Evolutionary conservation across 805 yeast genomes (phyloP).

Genomic region (Ogataea allantospora): DNA sequence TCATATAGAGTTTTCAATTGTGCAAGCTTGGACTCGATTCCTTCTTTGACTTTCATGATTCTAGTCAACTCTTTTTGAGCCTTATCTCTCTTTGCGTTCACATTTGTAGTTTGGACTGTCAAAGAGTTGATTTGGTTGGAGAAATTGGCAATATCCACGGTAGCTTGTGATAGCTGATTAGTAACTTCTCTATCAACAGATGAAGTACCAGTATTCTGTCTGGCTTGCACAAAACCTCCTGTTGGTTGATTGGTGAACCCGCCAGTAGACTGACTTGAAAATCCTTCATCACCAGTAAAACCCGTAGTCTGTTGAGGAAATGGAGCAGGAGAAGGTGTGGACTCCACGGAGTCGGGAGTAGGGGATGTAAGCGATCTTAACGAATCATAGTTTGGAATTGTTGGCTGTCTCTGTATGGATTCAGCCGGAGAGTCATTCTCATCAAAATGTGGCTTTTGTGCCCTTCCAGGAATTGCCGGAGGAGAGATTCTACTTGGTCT

Average conservation of each 20-base stretch:
- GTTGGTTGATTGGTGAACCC: constrained; percentile 18
- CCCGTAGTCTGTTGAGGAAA: constrained; percentile 1
- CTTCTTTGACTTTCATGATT: constrained; percentile 62
- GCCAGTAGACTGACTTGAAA: constrained; percentile 16
- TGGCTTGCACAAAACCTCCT: no score
- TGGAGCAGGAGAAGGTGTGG: constrained; percentile 22
- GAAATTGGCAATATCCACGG: constrained; percentile 81
- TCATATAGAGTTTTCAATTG: constrained; percentile 71
- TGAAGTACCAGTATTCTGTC: constrained; percentile 1
- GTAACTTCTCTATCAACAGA: constrained; percentile 49
- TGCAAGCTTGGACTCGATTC: constrained; percentile 68
- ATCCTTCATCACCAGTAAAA: constrained; percentile 4
- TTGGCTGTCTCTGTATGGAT: constrained; percentile 9
- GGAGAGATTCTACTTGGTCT: constrained; percentile 25
- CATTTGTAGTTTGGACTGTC: constrained; percentile 66
- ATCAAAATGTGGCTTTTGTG: constrained; percentile 35
- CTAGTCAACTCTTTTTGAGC: constrained; percentile 78
- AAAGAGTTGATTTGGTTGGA: constrained; percentile 82
- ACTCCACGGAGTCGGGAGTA: constrained; percentile 11
- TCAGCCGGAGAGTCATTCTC: constrained; percentile 15
- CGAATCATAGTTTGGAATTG: constrained; percentile 47
- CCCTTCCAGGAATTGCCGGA: constrained; percentile 37
- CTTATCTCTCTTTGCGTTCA: constrained; percentile 66
- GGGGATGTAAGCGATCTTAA: constrained; percentile 27
- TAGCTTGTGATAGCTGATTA: constrained; percentile 70